A percentile compares a stretch with the other conserved stretches of the same genome.
Evolutionary conservation across 2,329 filamentous ascomycete genomes (phyloP).

Genomic region (Penicillium sp.): DNA sequence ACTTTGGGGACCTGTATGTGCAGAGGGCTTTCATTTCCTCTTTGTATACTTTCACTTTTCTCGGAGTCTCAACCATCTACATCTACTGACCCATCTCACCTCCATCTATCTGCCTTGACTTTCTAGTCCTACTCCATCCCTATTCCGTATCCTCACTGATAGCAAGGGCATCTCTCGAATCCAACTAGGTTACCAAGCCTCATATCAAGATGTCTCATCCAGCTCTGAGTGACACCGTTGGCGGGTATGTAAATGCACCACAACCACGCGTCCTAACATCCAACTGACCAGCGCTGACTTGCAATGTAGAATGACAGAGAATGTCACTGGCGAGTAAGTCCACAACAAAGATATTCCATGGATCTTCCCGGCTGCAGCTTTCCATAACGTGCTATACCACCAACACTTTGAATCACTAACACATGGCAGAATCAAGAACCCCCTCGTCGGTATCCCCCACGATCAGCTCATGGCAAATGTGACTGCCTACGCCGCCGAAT

Average conservation of each 20-base stretch:
- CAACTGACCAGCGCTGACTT: background rate
- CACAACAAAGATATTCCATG: no score
- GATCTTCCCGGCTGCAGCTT: no score
- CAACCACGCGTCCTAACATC: background rate
- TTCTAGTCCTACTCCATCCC: no score
- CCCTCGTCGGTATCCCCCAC: constrained; percentile 15
- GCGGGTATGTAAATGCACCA: constrained; percentile 7
- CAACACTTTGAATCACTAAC: background rate
- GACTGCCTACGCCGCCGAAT: constrained; percentile 48
- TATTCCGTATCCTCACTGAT: background rate
- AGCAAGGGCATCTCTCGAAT: background rate
- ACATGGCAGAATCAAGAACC: constrained; percentile 17
- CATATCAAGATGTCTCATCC: constrained; percentile 4
- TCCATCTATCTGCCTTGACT: no score
- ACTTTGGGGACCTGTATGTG: no score
- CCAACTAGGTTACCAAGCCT: background rate
- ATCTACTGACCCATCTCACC: no score
- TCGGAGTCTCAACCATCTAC: no score
- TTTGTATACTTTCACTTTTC: no score
- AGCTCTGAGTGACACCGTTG: constrained; percentile 1
- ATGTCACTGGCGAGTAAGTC: constrained; percentile 21
- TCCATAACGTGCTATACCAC: background rate
- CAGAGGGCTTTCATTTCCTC: no score
- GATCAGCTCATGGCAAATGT: constrained; percentile 16
- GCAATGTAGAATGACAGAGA: constrained; percentile 15